Evolutionary conservation across 805 yeast species (phyloP), one percentile per base, ranked within the genome.

Genomic region (Candida maltosa): DNA sequence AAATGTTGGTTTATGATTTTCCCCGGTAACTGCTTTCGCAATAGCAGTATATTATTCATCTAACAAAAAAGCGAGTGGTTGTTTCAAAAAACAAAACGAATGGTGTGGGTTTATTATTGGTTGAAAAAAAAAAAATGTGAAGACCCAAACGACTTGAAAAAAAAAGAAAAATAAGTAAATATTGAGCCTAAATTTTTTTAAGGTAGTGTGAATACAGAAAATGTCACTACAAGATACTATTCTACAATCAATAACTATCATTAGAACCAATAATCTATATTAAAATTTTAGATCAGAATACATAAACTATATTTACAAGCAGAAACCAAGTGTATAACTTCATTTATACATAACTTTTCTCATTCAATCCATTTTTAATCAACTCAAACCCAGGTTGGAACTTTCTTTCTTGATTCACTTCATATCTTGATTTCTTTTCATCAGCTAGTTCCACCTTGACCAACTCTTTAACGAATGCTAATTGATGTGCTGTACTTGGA

Each of bases 401-500:
- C 53, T 73, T 82, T 61, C 89, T 74, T 27, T 65, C 64, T 7
- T 48, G 52, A 36, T 80, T 68, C 56, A 79, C 67, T 51, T 84
- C 72, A 12, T 60, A 57, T 35, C 69, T 72, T 1, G 78, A 59
- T 47, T 78, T 60, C 14, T 64, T 63, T 19, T 67, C 61, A 29
- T 78, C 80, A 8, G 83, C 78, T 24, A 87, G 64, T 47, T 87
- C 91, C 19, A 91, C 93, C 31, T 75, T 76, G 6, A 91, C 89
- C 38, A 91, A 68, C 58, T 91, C 97, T 60, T 91, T 91, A 30
- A 91, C 86, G 40, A 73, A 69, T 21, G 87, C 77, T 38, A 91
- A 72, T 68, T 81, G 80, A 58, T 95, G 96, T 3, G 97, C 96
- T 40, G 82, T 75, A 22, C 82, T 76, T 11, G 94, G 88, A 9